Conservation (phyloP, 129 eudicot genomes). For the Helichrysum umbraculigerum region DNA sequence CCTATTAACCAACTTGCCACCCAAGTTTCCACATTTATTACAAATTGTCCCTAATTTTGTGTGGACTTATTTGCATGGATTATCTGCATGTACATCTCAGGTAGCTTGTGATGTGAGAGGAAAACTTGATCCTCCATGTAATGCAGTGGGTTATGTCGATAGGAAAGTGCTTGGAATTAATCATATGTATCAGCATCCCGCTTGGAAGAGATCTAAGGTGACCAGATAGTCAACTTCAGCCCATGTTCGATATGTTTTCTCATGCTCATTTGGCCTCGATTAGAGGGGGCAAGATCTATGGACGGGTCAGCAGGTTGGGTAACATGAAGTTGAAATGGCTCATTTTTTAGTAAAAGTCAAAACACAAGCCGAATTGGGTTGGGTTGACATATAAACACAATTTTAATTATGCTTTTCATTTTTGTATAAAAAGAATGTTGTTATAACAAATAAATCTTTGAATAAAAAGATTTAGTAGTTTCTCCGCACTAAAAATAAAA, state of each 20-base stretch:
- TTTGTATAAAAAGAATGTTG: no score
- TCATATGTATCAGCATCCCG: constrained; percentile 80
- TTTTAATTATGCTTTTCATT: background rate
- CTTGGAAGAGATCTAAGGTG: constrained; percentile 83
- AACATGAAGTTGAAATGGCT: background rate
- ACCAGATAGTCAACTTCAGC: constrained; percentile 20
- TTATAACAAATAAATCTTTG: background rate
- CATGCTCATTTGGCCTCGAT: constrained; percentile 1
- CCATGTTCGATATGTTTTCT: background rate
- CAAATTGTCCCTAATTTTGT: background rate
- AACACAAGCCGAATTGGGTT: background rate
- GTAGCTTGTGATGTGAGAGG: constrained; percentile 74
- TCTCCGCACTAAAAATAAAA: background rate
- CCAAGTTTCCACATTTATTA: background rate
- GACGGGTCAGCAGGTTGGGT: background rate
- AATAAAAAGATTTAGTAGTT: background rate
- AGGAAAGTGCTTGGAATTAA: constrained; percentile 68
- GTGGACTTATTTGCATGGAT: constrained; percentile 1
- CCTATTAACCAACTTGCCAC: background rate
- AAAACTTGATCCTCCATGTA: constrained; percentile 68
- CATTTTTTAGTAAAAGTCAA: background rate
- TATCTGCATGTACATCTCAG: constrained; percentile 31
- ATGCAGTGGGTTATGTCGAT: constrained; percentile 81
- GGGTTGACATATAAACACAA: background rate
- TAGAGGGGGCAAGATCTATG: background rate